Evolutionary conservation across 345 rosid genomes (phyloP).

Genomic region (Corymbia maculata): DNA sequence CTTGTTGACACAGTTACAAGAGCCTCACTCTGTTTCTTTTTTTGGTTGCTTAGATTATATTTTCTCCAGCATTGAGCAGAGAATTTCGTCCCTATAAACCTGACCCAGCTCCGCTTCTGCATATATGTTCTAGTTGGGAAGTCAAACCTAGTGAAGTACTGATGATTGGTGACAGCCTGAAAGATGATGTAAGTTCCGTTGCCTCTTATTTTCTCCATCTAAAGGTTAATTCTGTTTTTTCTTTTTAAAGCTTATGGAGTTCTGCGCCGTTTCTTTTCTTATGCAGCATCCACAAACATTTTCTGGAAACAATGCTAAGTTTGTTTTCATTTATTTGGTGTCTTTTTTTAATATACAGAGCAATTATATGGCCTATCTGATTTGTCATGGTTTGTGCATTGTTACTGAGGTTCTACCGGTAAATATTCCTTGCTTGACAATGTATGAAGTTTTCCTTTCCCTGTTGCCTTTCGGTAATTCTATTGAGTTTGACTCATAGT

Average conservation of each 20-base stretch:
- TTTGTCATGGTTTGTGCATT: background rate
- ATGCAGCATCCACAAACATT: background rate
- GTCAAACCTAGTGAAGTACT: slow-evolving; percentile 75
- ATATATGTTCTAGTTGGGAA: slow-evolving; percentile 80
- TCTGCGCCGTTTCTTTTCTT: background rate
- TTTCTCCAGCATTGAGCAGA: slow-evolving; percentile 90
- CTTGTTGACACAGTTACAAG: background rate
- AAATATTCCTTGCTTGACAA: background rate
- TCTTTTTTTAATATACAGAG: background rate
- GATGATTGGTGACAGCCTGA: slow-evolving; percentile 97
- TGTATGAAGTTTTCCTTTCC: background rate
- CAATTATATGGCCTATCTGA: background rate
- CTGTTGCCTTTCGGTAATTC: background rate
- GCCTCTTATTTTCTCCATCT: background rate
- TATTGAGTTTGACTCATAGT: background rate
- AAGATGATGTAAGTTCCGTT: slow-evolving; percentile 68
- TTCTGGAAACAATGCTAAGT: background rate
- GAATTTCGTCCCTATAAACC: slow-evolving; percentile 93
- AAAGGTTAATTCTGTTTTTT: background rate
- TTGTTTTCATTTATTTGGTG: background rate
- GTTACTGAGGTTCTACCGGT: background rate
- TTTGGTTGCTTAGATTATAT: slow-evolving; percentile 34
- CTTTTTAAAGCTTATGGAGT: background rate
- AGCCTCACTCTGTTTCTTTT: background rate
- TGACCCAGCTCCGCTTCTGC: slow-evolving; percentile 84